Evolutionary conservation across 169 alveolate species (phyloP).

Genomic region (Plasmodium falciparum): DNA sequence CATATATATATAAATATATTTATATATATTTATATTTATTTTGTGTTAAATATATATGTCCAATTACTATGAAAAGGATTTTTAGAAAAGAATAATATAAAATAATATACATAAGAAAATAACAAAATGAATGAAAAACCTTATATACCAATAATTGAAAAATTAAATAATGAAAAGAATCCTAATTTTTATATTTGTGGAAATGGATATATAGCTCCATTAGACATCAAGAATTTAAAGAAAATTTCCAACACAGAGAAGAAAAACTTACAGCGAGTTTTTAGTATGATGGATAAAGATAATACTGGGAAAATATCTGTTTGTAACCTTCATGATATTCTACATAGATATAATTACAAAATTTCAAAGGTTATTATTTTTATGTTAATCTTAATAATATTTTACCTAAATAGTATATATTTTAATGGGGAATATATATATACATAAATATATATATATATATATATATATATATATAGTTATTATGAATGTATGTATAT

Average conservation of each 20-base stretch:
- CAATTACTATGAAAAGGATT: too few species aligned
- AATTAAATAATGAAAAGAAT: slow-evolving; percentile 69
- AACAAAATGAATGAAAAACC: slow-evolving; percentile 73
- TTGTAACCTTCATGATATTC: slow-evolving; percentile 64
- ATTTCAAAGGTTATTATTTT: slow-evolving; percentile 62
- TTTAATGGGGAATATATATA: neutral
- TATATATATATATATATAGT: neutral
- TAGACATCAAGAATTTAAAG: slow-evolving; percentile 69
- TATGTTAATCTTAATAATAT: neutral
- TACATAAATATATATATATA: neutral
- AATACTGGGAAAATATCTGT: slow-evolving; percentile 73
- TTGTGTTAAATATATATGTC: too few species aligned
- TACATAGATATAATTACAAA: slow-evolving; percentile 61
- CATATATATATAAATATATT: neutral
- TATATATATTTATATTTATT: too few species aligned
- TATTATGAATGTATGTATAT: neutral
- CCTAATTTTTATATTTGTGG: slow-evolving; percentile 73
- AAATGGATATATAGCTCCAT: slow-evolving; percentile 75
- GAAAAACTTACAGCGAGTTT: slow-evolving; percentile 65
- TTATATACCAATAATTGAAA: slow-evolving; percentile 67
- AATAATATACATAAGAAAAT: slow-evolving; percentile 8
- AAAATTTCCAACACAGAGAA: slow-evolving; percentile 67
- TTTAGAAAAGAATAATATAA: neutral
- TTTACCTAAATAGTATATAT: slow-evolving; percentile 3
- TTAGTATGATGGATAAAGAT: slow-evolving; percentile 74